Conservation (phyloP, 345 rosid species). For the Eucalyptus sp. region DNA sequence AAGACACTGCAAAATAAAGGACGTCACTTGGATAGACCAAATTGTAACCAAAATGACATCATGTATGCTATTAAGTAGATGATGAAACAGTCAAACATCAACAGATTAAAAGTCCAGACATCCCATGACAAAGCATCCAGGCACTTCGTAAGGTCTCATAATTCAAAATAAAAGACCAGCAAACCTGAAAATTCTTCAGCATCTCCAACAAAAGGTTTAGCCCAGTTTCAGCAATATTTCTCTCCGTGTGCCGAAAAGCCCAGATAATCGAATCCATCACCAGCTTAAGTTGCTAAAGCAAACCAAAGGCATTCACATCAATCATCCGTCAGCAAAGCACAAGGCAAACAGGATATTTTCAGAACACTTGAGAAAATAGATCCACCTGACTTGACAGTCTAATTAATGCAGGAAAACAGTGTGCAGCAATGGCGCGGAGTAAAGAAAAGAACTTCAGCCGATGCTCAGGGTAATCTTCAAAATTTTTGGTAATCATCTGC, state of each 20-base stretch:
- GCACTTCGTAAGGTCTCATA: background rate
- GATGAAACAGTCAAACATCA: background rate
- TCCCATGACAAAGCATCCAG: background rate
- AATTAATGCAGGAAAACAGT: conserved; percentile 91
- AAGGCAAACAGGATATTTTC: background rate
- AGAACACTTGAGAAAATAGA: background rate
- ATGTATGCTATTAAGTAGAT: background rate
- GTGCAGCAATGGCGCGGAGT: conserved; percentile 94
- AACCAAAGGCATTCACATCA: background rate
- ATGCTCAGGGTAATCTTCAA: conserved; percentile 98
- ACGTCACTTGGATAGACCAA: background rate
- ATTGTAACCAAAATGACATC: background rate
- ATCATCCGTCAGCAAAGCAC: background rate
- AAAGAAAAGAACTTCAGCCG: conserved; percentile 96
- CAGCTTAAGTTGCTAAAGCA: conserved; percentile 74
- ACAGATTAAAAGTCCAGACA: background rate
- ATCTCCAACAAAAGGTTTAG: conserved; percentile 82
- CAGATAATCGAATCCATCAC: conserved; percentile 99
- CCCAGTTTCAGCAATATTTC: conserved; percentile 99
- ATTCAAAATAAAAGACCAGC: background rate
- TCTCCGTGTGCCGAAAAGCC: conserved; percentile 99
- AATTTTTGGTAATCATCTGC: conserved; percentile 99
- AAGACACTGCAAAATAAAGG: background rate
- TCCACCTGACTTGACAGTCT: conserved; percentile 88
- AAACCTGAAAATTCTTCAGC: conserved; percentile 90